These are phyloP conservation scores for Rhinocladiella similis DNA, from an alignment of 2,329 filamentous ascomycete species.

Conservation along the genomic window DNA sequence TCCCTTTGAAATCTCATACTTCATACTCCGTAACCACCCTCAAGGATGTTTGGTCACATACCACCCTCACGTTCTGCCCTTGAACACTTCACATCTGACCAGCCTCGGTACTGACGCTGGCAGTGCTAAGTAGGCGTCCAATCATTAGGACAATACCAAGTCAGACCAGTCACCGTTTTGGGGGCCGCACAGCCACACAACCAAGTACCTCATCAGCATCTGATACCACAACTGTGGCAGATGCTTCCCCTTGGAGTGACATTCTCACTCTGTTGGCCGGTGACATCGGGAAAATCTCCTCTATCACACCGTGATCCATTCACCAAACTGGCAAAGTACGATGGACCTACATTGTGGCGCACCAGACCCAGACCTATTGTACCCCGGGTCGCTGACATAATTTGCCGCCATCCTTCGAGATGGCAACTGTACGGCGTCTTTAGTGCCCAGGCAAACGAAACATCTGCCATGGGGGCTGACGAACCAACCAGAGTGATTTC, in stretches of 20 bases:
- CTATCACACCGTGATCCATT: background rate
- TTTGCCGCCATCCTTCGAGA: conserved; percentile 9
- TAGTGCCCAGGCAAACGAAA: conserved; percentile 17
- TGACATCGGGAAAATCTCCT: background rate
- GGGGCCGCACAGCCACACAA: conserved; percentile 12
- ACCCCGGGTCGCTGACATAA: conserved; percentile 18
- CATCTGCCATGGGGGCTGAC: conserved; percentile 4
- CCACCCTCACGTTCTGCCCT: no score
- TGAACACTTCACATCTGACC: background rate
- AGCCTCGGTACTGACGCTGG: background rate
- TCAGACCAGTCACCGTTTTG: background rate
- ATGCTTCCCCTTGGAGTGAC: background rate
- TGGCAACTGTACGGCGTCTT: background rate
- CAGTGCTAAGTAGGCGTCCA: background rate
- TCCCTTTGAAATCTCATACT: no score
- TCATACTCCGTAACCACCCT: no score
- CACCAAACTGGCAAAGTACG: background rate
- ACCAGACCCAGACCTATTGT: background rate
- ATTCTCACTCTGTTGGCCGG: background rate
- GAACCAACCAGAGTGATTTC: background rate
- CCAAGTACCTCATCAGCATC: background rate
- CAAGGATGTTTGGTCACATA: no score
- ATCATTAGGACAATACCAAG: background rate
- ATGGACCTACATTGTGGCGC: background rate
- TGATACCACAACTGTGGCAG: conserved; percentile 9